Base-by-base conservation (phyloP, 306 rosid species). In the Lupinus albus region DNA sequence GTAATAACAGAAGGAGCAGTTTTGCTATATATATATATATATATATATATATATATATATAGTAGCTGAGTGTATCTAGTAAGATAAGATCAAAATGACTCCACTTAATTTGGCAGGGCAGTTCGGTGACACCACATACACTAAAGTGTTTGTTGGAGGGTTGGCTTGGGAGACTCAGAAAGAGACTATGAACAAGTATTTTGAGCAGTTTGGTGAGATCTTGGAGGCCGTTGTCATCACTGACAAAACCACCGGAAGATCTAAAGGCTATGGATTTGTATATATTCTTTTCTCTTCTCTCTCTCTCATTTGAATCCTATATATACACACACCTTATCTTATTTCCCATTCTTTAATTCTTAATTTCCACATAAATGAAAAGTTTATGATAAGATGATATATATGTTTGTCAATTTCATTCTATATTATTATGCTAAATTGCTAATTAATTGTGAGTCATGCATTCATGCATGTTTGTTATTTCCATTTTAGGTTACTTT, bases 141-240 rank as follows among this genome's bases (percentile, higher is more conserved):
- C 99, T 10, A 93, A 93, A 63, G 97, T 93, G 35, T 93, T 93
- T 55, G 99, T 93, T 7, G 99, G 99, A 67, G 99, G 99, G 1
- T 80, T 93, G 84, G 99, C 99, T 61, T 93, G 99, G 99, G 99
- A 93, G 67, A 93, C 99, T 42, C 99, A 93, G 70, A 93, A 93
- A 58, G 99, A 93, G 11, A 93, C 99, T 56, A 93, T 93, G 99
- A 93, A 88, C 87, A 86, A 81, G 33, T 93, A 93, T 61, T 93
- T 93, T 54, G 97, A 93, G 66, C 99, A 93, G 70, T 93, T 93
- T 53, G 99, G 99, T 56, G 99, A 93, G 54, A 93, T 93, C 92
- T 85, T 93, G 94, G 99, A 93, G 73, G 99, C 99, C 42, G 99
- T 93, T 44, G 99, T 93, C 70, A 93, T 93, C 83, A 88, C 99